Evolutionary conservation across 140 eudicot species (phyloP).

Genomic region (Bidens hawaiensis): DNA sequence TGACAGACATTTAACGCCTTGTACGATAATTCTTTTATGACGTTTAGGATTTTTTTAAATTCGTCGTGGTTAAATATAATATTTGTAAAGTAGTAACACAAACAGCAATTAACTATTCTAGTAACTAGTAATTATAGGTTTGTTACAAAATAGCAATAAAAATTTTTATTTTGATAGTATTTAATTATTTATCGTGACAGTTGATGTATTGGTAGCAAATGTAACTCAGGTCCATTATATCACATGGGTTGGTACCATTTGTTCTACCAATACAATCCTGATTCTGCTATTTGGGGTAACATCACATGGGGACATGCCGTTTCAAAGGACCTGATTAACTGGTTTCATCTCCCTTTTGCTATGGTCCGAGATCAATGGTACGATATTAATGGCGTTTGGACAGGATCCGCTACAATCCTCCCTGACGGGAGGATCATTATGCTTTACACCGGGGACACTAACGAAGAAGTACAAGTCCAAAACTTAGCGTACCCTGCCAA

Average conservation of each 20-base stretch:
- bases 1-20: too few relatives aligned
- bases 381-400: slow-evolving; percentile 77
- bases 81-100: neutral
- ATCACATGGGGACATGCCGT: slow-evolving; percentile 93
- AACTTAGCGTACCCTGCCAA: slow-evolving; percentile 77
- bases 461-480: slow-evolving; percentile 59
- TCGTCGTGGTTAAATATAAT: neutral
- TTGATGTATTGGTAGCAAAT: neutral
- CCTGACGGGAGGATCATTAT: slow-evolving; percentile 65
- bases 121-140: too few relatives aligned
- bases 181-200: too few relatives aligned
- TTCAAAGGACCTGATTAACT: slow-evolving; percentile 62
- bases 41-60: neutral
- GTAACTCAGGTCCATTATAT: slow-evolving; percentile 64
- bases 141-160: too few relatives aligned
- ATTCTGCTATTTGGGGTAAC: slow-evolving; percentile 85
- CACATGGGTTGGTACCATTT: slow-evolving; percentile 88
- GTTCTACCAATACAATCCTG: slow-evolving; percentile 84
- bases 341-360: slow-evolving; percentile 70
- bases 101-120: too few relatives aligned
- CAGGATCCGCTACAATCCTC: slow-evolving; percentile 83
- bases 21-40: too few relatives aligned
- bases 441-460: slow-evolving; percentile 67
- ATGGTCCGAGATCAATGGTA: slow-evolving; percentile 79
- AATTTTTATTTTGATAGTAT: too few relatives aligned